Conservation (phyloP, 768 basidiomycete genomes). For the Tylopilus vinaceipallidus region DNA sequence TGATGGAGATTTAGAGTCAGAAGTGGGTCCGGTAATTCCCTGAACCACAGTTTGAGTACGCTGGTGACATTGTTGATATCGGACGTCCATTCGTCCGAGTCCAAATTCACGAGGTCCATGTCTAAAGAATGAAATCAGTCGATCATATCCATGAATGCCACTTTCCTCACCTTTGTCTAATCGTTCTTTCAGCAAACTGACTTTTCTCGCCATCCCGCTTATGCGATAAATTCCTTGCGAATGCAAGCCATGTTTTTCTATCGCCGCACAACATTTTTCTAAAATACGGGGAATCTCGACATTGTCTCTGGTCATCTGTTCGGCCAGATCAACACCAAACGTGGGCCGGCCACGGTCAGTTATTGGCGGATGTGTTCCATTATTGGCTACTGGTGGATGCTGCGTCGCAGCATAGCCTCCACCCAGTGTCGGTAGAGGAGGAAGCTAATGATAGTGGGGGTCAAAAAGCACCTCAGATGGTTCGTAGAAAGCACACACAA, state of each 20-base stretch:
- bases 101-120: slow-evolving; percentile 82
- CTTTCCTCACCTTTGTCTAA: slow-evolving; percentile 74
- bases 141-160: slow-evolving; percentile 1
- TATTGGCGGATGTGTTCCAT: slow-evolving; percentile 32
- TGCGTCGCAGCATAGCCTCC: slow-evolving; percentile 28
- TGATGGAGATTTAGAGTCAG: slow-evolving; percentile 82
- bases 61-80: slow-evolving; percentile 98
- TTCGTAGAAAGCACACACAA: slow-evolving; percentile 56
- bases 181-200: slow-evolving; percentile 75
- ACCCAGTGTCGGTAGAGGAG: slow-evolving; percentile 52
- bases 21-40: slow-evolving; percentile 93
- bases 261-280: slow-evolving; percentile 85
- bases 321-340: slow-evolving; percentile 88
- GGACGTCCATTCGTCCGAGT: slow-evolving; percentile 84
- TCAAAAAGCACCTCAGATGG: slow-evolving; percentile 4
- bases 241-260: slow-evolving; percentile 84
- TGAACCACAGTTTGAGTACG: slow-evolving; percentile 91
- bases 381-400: slow-evolving; percentile 24
- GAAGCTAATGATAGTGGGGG: slow-evolving; percentile 43
- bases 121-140: slow-evolving; percentile 46
- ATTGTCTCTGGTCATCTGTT: slow-evolving; percentile 90
- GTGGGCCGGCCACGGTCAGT: slow-evolving; percentile 73
- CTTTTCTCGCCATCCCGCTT: slow-evolving; percentile 87
- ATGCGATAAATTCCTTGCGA: slow-evolving; percentile 92
- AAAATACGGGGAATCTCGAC: slow-evolving; percentile 87